Conservation (phyloP, 2,329 filamentous ascomycete species). For the Diaporthe aspalathi region DNA sequence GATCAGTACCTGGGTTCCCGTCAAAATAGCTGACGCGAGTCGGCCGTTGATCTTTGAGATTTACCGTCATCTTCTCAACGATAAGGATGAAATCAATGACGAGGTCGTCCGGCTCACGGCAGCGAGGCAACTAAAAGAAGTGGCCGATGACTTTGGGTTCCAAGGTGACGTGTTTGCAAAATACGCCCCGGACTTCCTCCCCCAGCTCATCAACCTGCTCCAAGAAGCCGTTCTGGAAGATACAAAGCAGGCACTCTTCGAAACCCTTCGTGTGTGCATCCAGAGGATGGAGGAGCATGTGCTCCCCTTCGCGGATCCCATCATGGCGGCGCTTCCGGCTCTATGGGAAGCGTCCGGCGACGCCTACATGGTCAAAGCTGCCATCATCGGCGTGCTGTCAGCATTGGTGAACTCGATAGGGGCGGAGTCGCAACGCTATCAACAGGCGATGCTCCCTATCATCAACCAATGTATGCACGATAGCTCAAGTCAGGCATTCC, state of each 20-base stretch:
- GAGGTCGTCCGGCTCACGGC: constrained; percentile 92
- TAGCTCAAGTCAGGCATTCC: constrained; percentile 74
- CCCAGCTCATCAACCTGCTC: constrained; percentile 80
- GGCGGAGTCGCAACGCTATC: constrained; percentile 80
- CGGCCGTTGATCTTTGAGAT: constrained; percentile 85
- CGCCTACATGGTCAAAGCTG: constrained; percentile 93
- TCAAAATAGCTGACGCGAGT: constrained; percentile 77
- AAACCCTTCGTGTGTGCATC: constrained; percentile 85
- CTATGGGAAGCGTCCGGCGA: constrained; percentile 85
- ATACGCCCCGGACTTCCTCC: constrained; percentile 79
- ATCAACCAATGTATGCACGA: constrained; percentile 56
- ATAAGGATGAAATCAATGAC: constrained; percentile 83
- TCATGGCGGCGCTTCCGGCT: constrained; percentile 82
- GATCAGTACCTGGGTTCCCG: constrained; percentile 87
- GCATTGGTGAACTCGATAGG: constrained; percentile 90
- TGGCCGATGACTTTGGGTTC: constrained; percentile 89
- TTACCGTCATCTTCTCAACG: constrained; percentile 86
- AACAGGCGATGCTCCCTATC: constrained; percentile 82
- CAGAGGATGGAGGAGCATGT: constrained; percentile 82
- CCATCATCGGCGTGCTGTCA: constrained; percentile 86
- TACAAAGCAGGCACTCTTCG: constrained; percentile 89
- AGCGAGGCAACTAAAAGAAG: constrained; percentile 82
- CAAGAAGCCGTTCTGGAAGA: constrained; percentile 84
- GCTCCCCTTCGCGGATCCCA: constrained; percentile 77
- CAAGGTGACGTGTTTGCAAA: constrained; percentile 78